Evolutionary conservation across 495 filamentous ascomycete species (phyloP), one percentile per base, ranked within the genome.

Genomic region (Podospora australis): DNA sequence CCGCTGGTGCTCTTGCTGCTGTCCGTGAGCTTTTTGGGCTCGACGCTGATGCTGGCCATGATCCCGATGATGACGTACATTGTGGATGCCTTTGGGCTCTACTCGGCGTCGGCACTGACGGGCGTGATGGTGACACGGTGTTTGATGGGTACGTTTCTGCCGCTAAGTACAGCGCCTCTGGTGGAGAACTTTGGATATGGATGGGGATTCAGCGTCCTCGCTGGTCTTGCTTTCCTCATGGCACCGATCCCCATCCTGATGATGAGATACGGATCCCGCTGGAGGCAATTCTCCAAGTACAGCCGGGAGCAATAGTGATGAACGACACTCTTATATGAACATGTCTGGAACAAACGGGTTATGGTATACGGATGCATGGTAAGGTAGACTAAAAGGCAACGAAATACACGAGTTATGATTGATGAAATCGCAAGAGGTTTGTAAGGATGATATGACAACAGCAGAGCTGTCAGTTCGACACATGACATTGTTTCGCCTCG

Each of bases 21-120:
- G 1, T 50, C 60, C 0, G 59, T 75, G 3, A 52, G 66, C 39
- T 56, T 80, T 11, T 59, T 70, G 10, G 77, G 77, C 17, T 58
- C 55, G 0, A 44, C 57, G 2, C 60, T 66, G 14, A 68, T 77
- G 48, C 39, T 78, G 8, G 66, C 65, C 10, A 57, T 71, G 36
- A 58, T 82, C 14, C 74, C 78, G 0, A 42, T 80, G 20, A 67
- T 67, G 53, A 66, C 75, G 1, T 82, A 80, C 44, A 64, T 82
- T 7, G 78, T 80, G 0, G 78, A 82, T 49, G 75, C 78, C 0
- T 82, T 77, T 50, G 72, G 74, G 0, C 44, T 78, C 10, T 79
- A 74, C 53, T 68, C 73, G 5, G 78, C 78, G 0, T 76, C 71
- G 13, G 78, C 78, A 2, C 68, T 80, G 69, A 80, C 78, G 2